These are phyloP conservation scores for Lactarius hengduanensis DNA, from an alignment of 768 basidiomycete species.

Conservation along the genomic window DNA sequence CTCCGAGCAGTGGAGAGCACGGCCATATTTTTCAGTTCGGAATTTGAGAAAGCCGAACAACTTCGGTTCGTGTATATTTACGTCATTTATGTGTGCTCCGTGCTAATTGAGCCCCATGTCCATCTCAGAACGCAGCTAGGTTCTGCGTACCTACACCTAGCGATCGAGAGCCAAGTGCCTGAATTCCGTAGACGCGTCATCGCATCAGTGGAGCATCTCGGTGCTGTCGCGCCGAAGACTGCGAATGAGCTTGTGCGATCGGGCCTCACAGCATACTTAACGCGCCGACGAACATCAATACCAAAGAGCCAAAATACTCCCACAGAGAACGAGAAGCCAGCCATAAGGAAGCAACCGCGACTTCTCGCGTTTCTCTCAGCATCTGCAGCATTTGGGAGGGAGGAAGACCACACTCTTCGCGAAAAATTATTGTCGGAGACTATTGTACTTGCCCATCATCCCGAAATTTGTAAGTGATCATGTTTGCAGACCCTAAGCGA, in stretches of 20 bases:
- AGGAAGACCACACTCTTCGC: constrained; percentile 40
- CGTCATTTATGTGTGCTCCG: neutral
- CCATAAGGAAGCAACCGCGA: constrained; percentile 50
- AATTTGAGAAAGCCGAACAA: constrained; percentile 52
- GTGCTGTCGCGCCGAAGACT: constrained; percentile 45
- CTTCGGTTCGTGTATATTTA: constrained; percentile 47
- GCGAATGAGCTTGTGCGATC: constrained; percentile 56
- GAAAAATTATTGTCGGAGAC: constrained; percentile 53
- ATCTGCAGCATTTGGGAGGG: constrained; percentile 47
- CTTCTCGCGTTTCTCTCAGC: constrained; percentile 55
- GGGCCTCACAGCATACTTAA: constrained; percentile 50
- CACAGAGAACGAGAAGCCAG: constrained; percentile 43
- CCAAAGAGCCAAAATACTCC: constrained; percentile 30
- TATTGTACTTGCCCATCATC: constrained; percentile 74
- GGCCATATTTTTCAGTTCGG: constrained; percentile 45
- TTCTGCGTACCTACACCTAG: constrained; percentile 64
- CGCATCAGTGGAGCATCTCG: constrained; percentile 42
- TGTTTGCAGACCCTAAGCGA: neutral
- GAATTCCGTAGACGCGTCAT: constrained; percentile 52
- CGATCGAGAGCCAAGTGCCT: constrained; percentile 54
- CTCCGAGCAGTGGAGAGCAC: constrained; percentile 59
- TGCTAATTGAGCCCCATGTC: constrained; percentile 3
- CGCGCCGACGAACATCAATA: constrained; percentile 39
- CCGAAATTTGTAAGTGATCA: constrained; percentile 49
- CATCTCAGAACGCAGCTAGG: constrained; percentile 57